A percentile compares a stretch with the other conserved stretches of the same genome.
phyloP scores from a whole-genome alignment of 371 early-diverging fungal genomes.

The Circinella umbellata region DNA sequence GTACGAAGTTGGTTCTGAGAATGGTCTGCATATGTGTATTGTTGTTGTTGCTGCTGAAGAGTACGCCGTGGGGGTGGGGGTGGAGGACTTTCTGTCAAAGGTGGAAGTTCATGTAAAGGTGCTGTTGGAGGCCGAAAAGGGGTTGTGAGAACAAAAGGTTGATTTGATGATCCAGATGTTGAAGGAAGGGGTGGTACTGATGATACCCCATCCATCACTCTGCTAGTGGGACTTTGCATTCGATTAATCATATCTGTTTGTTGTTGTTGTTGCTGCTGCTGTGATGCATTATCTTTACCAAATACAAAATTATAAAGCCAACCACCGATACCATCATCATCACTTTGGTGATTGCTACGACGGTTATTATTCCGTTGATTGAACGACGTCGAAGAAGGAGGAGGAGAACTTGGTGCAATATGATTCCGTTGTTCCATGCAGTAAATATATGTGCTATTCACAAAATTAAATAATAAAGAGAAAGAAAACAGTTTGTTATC shows the following conservation, averaged over 20 bases:
- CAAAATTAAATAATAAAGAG: neutral
- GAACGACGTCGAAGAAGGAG: neutral
- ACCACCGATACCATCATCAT: slow-evolving; percentile 5
- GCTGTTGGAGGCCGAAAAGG: slow-evolving; percentile 5
- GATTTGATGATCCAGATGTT: neutral
- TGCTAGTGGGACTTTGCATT: neutral
- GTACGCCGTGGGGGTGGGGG: slow-evolving; percentile 11
- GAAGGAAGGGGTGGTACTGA: slow-evolving; percentile 8
- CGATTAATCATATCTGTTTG: neutral
- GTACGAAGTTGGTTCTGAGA: neutral
- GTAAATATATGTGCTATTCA: neutral
- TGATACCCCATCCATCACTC: neutral
- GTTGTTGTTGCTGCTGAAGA: slow-evolving; percentile 10
- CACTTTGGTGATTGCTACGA: neutral
- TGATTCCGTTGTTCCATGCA: neutral
- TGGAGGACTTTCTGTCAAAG: slow-evolving; percentile 3
- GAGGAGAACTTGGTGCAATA: neutral
- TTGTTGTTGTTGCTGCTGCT: slow-evolving; percentile 4
- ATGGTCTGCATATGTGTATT: neutral
- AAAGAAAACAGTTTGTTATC: neutral
- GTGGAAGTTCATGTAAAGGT: slow-evolving; percentile 6
- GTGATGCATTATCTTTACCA: slow-evolving; percentile 14
- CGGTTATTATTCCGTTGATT: neutral
- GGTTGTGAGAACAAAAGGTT: neutral
- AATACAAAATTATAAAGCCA: slow-evolving; percentile 19